Evolutionary conservation across 306 rosid genomes (phyloP).

Genomic region (Prunus davidiana): DNA sequence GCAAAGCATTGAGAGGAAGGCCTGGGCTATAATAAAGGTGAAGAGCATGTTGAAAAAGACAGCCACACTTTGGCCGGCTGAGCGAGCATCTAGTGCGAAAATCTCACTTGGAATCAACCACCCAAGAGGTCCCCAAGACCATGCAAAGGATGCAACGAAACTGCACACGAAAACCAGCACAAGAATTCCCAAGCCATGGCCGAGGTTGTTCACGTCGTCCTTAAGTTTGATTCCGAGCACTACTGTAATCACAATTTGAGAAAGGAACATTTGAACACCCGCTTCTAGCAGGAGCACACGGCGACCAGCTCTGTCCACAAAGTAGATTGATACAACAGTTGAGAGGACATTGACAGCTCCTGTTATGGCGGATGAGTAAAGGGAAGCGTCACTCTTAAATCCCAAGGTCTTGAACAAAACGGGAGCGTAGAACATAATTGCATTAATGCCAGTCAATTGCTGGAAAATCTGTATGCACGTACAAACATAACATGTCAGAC

Average conservation of each 20-base stretch:
- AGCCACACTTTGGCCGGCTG: constrained; percentile 49
- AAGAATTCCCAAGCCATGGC: constrained; percentile 31
- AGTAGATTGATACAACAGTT: constrained; percentile 49
- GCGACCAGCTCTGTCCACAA: constrained; percentile 48
- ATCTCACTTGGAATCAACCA: constrained; percentile 70
- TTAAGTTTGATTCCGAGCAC: constrained; percentile 39
- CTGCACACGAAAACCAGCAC: constrained; percentile 63
- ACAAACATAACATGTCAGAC: not conserved
- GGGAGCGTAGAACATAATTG: constrained; percentile 73
- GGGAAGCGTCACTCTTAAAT: constrained; percentile 40
- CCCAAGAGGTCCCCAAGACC: constrained; percentile 76
- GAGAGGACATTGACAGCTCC: constrained; percentile 53
- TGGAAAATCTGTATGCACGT: constrained; percentile 44
- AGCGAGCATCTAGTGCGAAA: constrained; percentile 50
- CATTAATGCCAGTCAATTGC: constrained; percentile 60
- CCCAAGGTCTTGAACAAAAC: constrained; percentile 56
- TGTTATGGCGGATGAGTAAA: constrained; percentile 54
- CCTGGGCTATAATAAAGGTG: constrained; percentile 55
- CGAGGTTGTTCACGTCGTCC: constrained; percentile 27
- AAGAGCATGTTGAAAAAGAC: constrained; percentile 55
- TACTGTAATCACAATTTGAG: constrained; percentile 40
- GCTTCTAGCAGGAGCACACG: constrained; percentile 48
- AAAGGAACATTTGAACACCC: constrained; percentile 58
- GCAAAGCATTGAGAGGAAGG: constrained; percentile 59
- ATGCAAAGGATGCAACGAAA: constrained; percentile 54